These are phyloP conservation scores for Helichrysum umbraculigerum DNA, from an alignment of 129 eudicot species.

Conservation along the genomic window DNA sequence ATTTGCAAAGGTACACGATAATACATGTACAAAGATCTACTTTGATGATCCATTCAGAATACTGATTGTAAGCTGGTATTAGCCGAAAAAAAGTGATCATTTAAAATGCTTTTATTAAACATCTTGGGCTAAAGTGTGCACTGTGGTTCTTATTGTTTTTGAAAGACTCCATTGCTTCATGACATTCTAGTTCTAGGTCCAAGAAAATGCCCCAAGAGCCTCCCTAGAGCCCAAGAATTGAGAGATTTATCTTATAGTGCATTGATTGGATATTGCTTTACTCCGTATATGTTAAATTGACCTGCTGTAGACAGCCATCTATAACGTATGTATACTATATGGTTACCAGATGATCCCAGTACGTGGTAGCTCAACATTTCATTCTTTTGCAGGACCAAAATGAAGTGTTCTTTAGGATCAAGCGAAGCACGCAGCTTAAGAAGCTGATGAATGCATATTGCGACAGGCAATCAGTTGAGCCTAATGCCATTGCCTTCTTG, in stretches of 20 bases:
- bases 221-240: background rate
- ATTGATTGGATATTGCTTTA: background rate
- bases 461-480: slow-evolving; percentile 50
- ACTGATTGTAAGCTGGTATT: background rate
- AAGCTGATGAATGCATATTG: slow-evolving; percentile 59
- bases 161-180: too few relatives aligned
- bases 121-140: background rate
- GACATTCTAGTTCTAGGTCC: background rate
- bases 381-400: slow-evolving; percentile 44
- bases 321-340: background rate
- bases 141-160: background rate
- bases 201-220: background rate
- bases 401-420: slow-evolving; percentile 56
- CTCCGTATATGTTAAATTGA: background rate
- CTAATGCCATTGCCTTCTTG: slow-evolving; percentile 47
- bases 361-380: background rate
- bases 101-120: background rate
- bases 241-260: background rate
- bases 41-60: background rate
- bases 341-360: background rate
- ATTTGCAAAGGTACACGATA: too few relatives aligned
- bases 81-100: background rate
- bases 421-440: slow-evolving; percentile 49
- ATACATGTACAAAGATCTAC: background rate
- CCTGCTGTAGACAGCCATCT: background rate